phyloP scores from a whole-genome alignment of 2,329 filamentous ascomycete species.

The Ramularia collo-cygni region DNA sequence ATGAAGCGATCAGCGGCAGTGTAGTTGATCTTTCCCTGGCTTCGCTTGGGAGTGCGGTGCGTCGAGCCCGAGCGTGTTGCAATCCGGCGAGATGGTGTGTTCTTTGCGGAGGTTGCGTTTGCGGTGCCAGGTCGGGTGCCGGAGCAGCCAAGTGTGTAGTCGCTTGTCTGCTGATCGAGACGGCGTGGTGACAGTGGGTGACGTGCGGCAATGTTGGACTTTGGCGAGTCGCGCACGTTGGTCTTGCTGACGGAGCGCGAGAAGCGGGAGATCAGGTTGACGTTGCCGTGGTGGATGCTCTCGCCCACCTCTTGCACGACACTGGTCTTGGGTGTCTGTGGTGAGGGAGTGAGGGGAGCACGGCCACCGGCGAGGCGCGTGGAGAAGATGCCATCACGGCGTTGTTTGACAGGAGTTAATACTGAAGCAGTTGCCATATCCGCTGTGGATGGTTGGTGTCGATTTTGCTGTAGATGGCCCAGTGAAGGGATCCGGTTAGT shows the following conservation, averaged over 20 bases:
- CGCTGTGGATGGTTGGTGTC: conserved; percentile 24
- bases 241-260: conserved; percentile 61
- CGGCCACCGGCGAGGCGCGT: conserved; percentile 89
- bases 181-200: conserved; percentile 66
- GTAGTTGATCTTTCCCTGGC: conserved; percentile 61
- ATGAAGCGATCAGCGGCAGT: conserved; percentile 79
- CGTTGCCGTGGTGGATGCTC: conserved; percentile 66
- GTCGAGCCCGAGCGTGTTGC: conserved; percentile 35
- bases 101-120: conserved; percentile 37
- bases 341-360: conserved; percentile 90
- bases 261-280: conserved; percentile 73
- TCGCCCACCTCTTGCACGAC: conserved; percentile 50
- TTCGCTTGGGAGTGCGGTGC: conserved; percentile 34
- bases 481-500: conserved; percentile 35
- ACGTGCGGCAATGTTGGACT: conserved; percentile 83
- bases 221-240: conserved; percentile 77
- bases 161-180: conserved; percentile 84
- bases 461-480: conserved; percentile 29
- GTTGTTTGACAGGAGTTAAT: conserved; percentile 81
- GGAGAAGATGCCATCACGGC: conserved; percentile 86
- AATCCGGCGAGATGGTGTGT: conserved; percentile 36
- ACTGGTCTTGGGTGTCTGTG: conserved; percentile 61
- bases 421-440: conserved; percentile 76
- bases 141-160: conserved; percentile 85
- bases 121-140: conserved; percentile 44